These are phyloP conservation scores for Curvularia lunata DNA, from an alignment of 2,329 filamentous ascomycete genomes.

Conservation along the genomic window DNA sequence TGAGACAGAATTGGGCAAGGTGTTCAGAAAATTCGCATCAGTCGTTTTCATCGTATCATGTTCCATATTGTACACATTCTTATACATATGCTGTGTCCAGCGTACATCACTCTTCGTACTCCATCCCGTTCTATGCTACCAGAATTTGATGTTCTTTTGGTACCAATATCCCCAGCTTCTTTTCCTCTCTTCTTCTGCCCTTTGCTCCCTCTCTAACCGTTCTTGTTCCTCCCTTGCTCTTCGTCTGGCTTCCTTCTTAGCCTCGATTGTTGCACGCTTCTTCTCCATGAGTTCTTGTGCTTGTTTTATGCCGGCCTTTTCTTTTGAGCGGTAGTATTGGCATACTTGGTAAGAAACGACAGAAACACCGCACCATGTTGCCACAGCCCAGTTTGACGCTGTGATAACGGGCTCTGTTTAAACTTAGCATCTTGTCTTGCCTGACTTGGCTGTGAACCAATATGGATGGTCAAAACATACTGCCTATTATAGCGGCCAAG, in stretches of 20 bases:
- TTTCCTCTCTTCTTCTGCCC: conserved; percentile 44
- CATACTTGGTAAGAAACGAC: conserved; percentile 83
- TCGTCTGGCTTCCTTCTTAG: conserved; percentile 54
- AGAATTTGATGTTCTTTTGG: conserved; percentile 46
- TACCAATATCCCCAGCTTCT: conserved; percentile 47
- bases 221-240: conserved; percentile 54
- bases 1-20: background rate
- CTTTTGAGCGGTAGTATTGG: conserved; percentile 73
- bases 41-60: background rate
- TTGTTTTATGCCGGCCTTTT: conserved; percentile 82
- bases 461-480: conserved; percentile 56
- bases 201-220: conserved; percentile 32
- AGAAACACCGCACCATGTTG: conserved; percentile 73
- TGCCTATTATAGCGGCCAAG: conserved; percentile 74
- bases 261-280: conserved; percentile 63
- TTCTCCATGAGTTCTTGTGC: conserved; percentile 81
- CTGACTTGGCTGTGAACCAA: background rate
- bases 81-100: conserved; percentile 31
- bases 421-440: conserved; percentile 14
- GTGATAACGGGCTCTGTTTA: conserved; percentile 65
- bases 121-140: conserved; percentile 23
- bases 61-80: conserved; percentile 16
- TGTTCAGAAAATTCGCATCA: background rate
- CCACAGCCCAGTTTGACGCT: conserved; percentile 86
- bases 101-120: background rate